Conservation (phyloP, 495 filamentous ascomycete genomes). For the Podospora comata region DNA sequence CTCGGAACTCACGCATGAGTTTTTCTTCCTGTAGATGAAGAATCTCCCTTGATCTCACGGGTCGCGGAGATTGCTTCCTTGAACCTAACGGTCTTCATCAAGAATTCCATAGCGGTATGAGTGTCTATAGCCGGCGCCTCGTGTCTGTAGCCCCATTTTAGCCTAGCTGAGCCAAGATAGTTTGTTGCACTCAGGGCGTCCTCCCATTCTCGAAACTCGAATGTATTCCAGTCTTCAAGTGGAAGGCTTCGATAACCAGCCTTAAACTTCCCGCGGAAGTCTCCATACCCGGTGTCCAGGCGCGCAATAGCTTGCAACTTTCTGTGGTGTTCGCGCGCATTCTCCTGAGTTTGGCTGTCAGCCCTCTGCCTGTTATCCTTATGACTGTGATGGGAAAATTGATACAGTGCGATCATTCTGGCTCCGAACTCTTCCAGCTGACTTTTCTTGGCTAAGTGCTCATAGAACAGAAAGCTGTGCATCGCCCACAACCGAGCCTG, state of each 20-base stretch:
- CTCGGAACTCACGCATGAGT: background rate
- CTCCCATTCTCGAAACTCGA: background rate
- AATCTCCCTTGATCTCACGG: background rate
- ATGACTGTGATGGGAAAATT: background rate
- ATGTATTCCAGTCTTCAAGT: background rate
- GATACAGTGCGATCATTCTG: background rate
- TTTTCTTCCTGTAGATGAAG: background rate
- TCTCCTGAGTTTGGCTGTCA: background rate
- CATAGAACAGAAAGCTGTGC: slow-evolving; percentile 2
- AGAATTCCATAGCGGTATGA: background rate
- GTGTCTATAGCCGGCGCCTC: background rate
- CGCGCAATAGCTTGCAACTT: background rate
- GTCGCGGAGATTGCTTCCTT: background rate
- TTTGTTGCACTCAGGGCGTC: background rate
- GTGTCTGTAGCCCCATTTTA: background rate
- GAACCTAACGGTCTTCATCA: background rate
- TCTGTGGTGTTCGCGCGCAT: background rate
- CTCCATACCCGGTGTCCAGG: background rate
- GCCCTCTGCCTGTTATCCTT: background rate
- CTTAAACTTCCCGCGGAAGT: background rate
- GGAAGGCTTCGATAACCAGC: background rate
- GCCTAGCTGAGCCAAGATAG: background rate
- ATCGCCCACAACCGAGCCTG: background rate
- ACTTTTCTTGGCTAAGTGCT: background rate
- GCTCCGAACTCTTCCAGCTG: background rate